A percentile compares a stretch with the other conserved stretches of the same genome.
Evolutionary conservation across 164 flowering plant genomes (phyloP).

Genomic region (Chimonanthus salicifolius): DNA sequence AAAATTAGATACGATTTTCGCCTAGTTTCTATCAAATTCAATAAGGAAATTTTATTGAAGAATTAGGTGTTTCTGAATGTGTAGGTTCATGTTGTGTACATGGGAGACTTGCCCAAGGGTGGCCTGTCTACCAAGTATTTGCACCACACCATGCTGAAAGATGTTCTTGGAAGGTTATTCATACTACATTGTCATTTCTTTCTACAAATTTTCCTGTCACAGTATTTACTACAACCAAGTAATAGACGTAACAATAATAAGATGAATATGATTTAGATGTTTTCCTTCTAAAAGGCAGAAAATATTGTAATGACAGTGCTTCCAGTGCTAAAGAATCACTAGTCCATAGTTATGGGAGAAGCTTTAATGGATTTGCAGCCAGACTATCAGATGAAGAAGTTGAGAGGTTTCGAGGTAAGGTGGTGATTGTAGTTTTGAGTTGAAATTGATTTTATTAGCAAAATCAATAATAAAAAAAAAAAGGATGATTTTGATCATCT

Average conservation of each 20-base stretch:
- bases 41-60: background rate
- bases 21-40: background rate
- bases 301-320: constrained; percentile 12
- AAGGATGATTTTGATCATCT: too few relatives aligned
- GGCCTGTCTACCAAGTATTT: constrained; percentile 9
- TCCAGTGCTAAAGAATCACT: constrained; percentile 25
- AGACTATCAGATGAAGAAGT: constrained; percentile 36
- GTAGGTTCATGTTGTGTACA: constrained; percentile 38
- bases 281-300: background rate
- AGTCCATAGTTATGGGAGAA: constrained; percentile 35
- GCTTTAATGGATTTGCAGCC: constrained; percentile 48
- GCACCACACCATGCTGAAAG: constrained; percentile 32
- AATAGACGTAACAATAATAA: background rate
- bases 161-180: constrained; percentile 15
- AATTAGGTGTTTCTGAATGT: background rate
- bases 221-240: background rate
- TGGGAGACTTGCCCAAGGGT: constrained; percentile 34
- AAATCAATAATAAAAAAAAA: background rate
- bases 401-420: constrained; percentile 28
- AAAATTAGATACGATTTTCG: background rate
- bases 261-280: background rate
- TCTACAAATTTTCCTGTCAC: background rate
- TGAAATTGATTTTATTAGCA: background rate
- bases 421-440: background rate
- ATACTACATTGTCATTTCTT: background rate